Evolutionary conservation across 1,284 basidiomycete species (phyloP).

Genomic region (Microbotryum silenes-acaulis): DNA sequence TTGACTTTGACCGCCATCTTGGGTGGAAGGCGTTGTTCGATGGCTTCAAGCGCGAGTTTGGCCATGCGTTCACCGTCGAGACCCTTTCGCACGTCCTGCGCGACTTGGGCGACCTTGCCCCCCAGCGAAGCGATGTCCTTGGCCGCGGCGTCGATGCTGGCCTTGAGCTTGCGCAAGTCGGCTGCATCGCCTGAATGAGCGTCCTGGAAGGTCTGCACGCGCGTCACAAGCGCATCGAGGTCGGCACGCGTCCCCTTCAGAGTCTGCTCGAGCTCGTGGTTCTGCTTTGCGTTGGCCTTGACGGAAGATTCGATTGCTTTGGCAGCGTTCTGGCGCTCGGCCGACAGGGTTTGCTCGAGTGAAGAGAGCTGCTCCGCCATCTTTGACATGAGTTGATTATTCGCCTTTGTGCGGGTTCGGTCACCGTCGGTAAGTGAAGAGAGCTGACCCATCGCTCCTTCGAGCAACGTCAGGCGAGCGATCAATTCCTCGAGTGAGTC

Average conservation of each 20-base stretch:
- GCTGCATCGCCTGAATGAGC: conserved; percentile 11
- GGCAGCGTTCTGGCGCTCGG: conserved; percentile 12
- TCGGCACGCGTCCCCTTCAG: conserved; percentile 39
- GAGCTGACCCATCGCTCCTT: conserved; percentile 38
- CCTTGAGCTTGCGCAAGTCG: conserved; percentile 11
- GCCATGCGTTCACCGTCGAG: conserved; percentile 36
- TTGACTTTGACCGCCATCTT: conserved; percentile 42
- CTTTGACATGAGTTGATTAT: conserved; percentile 36
- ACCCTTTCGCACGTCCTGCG: conserved; percentile 49
- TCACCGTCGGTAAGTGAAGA: conserved; percentile 41
- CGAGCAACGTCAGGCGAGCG: conserved; percentile 49
- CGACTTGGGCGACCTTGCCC: conserved; percentile 55
- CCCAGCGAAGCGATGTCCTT: conserved; percentile 46
- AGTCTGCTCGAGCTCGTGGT: conserved; percentile 7
- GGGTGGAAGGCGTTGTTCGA: conserved; percentile 43
- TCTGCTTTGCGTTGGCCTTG: conserved; percentile 1
- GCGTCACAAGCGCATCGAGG: conserved; percentile 51
- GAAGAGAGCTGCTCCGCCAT: conserved; percentile 36
- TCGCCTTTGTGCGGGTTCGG: conserved; percentile 32
- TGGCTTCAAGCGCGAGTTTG: conserved; percentile 36
- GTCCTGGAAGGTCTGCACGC: conserved; percentile 38
- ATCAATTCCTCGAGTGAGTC: conserved; percentile 62
- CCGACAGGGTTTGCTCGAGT: conserved; percentile 35
- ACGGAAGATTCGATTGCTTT: conserved; percentile 4
- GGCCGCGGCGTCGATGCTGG: conserved; percentile 15